A percentile compares a stretch with the other conserved stretches of the same genome.
phyloP scores from a whole-genome alignment of 768 basidiomycete genomes.

The Sporobolomyces pararoseus region DNA sequence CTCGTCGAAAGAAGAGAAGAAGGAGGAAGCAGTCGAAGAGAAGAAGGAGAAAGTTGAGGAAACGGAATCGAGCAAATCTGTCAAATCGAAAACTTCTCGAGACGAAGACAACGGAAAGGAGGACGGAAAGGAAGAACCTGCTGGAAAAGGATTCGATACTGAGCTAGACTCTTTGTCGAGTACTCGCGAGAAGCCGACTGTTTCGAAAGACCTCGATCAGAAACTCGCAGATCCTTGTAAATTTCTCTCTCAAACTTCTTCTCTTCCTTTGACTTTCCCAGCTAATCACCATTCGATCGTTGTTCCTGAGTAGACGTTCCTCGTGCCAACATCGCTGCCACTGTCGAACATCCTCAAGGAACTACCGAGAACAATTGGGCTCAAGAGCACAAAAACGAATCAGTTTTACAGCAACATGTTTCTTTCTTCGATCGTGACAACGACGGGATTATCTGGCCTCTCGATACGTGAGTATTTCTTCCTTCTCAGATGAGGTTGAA shows the following conservation, averaged over 20 bases:
- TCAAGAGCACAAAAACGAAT: conserved; percentile 17
- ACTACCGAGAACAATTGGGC: conserved; percentile 26
- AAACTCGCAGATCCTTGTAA: conserved; percentile 24
- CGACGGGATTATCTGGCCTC: conserved; percentile 55
- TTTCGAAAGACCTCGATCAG: conserved; percentile 21
- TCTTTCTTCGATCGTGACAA: conserved; percentile 30
- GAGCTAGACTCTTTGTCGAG: conserved; percentile 1
- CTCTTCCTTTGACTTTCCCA: neutral
- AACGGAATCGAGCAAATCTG: too few relatives aligned
- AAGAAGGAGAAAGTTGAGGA: neutral
- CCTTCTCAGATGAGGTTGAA: too few relatives aligned
- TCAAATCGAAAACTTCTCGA: neutral
- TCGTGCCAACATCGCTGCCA: conserved; percentile 31
- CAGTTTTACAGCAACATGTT: conserved; percentile 35
- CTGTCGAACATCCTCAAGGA: conserved; percentile 16
- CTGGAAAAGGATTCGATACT: conserved; percentile 4
- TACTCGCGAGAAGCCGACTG: conserved; percentile 6
- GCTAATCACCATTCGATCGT: neutral
- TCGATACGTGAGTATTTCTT: conserved; percentile 53
- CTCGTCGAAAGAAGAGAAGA: neutral
- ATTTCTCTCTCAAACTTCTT: neutral
- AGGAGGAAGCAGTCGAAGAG: neutral
- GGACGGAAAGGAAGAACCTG: neutral
- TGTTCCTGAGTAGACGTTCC: neutral
- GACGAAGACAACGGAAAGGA: neutral